Base-by-base conservation (phyloP, 2,329 filamentous ascomycete genomes). In the Corniculantispora saksenae region DNA sequence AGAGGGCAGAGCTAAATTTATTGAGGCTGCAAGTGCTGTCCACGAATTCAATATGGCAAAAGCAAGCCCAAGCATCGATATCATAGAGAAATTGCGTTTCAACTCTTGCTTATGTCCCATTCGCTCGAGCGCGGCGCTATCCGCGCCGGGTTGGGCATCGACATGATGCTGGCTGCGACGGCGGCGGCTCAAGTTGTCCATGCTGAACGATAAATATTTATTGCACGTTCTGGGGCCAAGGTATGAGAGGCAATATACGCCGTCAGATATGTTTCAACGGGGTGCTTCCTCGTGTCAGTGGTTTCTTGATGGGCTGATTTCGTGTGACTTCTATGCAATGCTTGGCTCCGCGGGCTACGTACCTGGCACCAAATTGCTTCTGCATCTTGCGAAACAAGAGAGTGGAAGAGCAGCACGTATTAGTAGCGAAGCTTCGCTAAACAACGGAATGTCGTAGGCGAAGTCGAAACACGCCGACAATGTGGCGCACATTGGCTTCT, bases 1-100 rank as follows among this genome's bases (percentile, higher is more conserved):
- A 17, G 86, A 90, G 1, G 91, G 89, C 35, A 94, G 79, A 21
- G 81, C 81, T 10, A 83, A 72, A n/a, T 74, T 76, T 63, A 83
- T 78, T 10, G 80, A 82, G 2, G 81, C 79, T 10, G 81, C 79
- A 56, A 83, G 75, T 4, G 82, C 82, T 0, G 81, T 82, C 81
- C 81, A 83, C 63, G 78, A 81, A 74, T 83, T 83, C 66, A 83
- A 78, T 60, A 83, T 82, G 66, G 81, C 80, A 64, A 82, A 82
- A 12, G 80, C 80, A 32, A 82, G 76, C 7, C 81, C 81, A 5
- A 82, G 76, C 77, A 83, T 82, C 27, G 77, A 82, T 3, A 82
- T 63, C 70, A 78, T 78, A 65, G 80, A 82, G 67, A 84, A 84
- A 70, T 82, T 83, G 54, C 82, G 78, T 69, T 80, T 75, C n/a